These are phyloP conservation scores for Lachnellula suecica DNA, from an alignment of 2,329 filamentous ascomycete genomes.

Conservation along the genomic window DNA sequence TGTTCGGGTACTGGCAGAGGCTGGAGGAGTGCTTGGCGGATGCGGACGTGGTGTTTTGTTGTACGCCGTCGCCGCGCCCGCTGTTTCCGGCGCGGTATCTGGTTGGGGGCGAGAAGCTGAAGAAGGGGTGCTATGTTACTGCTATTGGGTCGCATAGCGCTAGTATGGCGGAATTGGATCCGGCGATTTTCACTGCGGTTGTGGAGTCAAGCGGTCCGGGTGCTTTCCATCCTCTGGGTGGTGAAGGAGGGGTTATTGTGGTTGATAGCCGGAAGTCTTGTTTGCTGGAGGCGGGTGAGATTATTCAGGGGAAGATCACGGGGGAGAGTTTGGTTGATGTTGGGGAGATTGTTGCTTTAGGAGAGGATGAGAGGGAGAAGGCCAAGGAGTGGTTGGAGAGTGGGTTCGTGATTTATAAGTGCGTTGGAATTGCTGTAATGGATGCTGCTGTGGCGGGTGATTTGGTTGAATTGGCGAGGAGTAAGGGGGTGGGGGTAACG, in stretches of 20 bases:
- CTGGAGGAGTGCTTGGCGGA: constrained; percentile 65
- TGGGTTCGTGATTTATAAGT: constrained; percentile 57
- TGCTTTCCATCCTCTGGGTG: background rate
- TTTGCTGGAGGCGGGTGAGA: constrained; percentile 78
- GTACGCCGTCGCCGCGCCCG: constrained; percentile 69
- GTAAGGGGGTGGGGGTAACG: background rate
- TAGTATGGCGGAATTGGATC: constrained; percentile 77
- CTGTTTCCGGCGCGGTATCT: constrained; percentile 72
- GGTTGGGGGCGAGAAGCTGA: constrained; percentile 66
- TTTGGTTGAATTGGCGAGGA: background rate
- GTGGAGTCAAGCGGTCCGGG: background rate
- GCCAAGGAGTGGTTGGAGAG: constrained; percentile 40
- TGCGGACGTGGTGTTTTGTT: constrained; percentile 81
- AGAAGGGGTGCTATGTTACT: constrained; percentile 67
- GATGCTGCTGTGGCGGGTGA: constrained; percentile 51
- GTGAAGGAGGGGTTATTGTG: constrained; percentile 43
- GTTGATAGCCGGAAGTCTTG: constrained; percentile 76
- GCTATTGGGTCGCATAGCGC: constrained; percentile 66
- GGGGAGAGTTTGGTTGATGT: constrained; percentile 78
- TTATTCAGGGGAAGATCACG: constrained; percentile 71
- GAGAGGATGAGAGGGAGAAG: constrained; percentile 32
- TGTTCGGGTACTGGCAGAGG: background rate
- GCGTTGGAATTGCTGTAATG: constrained; percentile 62
- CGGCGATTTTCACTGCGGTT: constrained; percentile 43
- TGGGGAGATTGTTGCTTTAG: constrained; percentile 61